These are phyloP conservation scores for Panicum miliaceum DNA, from an alignment of 176 grass and related monocot genomes.

Conservation along the genomic window DNA sequence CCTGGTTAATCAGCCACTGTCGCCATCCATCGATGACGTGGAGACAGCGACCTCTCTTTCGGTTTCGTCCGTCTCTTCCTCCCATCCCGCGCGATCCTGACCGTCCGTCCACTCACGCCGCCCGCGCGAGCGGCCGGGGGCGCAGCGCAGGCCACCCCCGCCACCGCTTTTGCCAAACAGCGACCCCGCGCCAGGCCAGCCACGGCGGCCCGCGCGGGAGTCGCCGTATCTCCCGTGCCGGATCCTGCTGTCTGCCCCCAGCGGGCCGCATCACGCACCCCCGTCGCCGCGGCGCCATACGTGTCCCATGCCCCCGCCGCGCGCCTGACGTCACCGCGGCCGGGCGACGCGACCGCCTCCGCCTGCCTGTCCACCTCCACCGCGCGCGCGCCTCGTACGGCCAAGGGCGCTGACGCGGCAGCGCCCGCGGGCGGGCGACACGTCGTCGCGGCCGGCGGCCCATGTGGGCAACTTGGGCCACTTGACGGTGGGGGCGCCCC, in stretches of 20 bases:
- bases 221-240: neutral
- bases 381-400: slow-evolving; percentile 15
- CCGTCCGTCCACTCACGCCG: slow-evolving; percentile 35
- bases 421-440: slow-evolving; percentile 9
- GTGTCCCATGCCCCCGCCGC: neutral
- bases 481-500: slow-evolving; percentile 23
- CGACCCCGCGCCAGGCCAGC: neutral
- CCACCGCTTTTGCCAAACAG: slow-evolving; percentile 16
- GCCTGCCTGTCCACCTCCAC: neutral
- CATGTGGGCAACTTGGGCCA: slow-evolving; percentile 48
- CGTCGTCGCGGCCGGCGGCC: slow-evolving; percentile 14
- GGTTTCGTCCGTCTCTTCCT: neutral
- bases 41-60: neutral
- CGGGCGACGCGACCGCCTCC: too few relatives aligned
- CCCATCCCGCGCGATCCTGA: neutral
- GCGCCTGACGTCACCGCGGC: neutral
- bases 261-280: neutral
- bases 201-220: neutral
- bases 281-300: neutral
- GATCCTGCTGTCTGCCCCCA: slow-evolving; percentile 18
- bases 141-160: too few relatives aligned
- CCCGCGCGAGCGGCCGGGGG: neutral
- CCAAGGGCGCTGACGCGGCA: slow-evolving; percentile 15
- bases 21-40: slow-evolving; percentile 1
- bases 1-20: neutral